Evolutionary conservation across 306 rosid species (phyloP).

Genomic region (Vigna mungo): DNA sequence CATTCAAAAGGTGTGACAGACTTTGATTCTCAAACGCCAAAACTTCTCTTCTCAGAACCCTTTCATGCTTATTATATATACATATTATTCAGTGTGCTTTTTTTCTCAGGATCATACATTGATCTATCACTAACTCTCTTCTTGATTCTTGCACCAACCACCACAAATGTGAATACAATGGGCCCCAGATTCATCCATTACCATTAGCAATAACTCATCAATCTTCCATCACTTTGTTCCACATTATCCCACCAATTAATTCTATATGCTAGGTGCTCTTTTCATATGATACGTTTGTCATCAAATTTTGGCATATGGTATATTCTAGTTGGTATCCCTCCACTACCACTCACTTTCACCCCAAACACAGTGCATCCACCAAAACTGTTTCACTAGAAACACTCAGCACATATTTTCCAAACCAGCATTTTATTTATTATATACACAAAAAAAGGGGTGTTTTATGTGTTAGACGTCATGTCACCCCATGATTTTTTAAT

Average conservation of each 20-base stretch:
- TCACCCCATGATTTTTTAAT: not conserved
- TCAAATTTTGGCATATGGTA: not conserved
- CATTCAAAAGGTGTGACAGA: not conserved
- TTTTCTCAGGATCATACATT: not conserved
- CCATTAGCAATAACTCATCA: slow-evolving; percentile 30
- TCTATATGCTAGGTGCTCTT: not conserved
- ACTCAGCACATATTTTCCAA: not conserved
- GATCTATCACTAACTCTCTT: no score
- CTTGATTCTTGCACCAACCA: slow-evolving; percentile 5
- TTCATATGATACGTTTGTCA: not conserved
- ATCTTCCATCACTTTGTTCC: slow-evolving; percentile 14
- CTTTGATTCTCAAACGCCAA: not conserved
- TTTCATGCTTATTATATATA: not conserved
- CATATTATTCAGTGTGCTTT: not conserved
- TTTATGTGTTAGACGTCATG: slow-evolving; percentile 3
- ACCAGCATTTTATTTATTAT: not conserved
- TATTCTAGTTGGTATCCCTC: slow-evolving; percentile 22
- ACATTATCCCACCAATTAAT: slow-evolving; percentile 14
- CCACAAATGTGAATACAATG: not conserved
- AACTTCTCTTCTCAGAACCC: not conserved
- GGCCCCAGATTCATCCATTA: slow-evolving; percentile 24
- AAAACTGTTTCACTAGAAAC: not conserved
- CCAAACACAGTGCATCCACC: slow-evolving; percentile 22
- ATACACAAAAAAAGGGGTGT: not conserved
- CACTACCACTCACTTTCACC: slow-evolving; percentile 15